Conservation (phyloP, 1,139 yeast genomes). For the Taphrina wiesneri region DNA sequence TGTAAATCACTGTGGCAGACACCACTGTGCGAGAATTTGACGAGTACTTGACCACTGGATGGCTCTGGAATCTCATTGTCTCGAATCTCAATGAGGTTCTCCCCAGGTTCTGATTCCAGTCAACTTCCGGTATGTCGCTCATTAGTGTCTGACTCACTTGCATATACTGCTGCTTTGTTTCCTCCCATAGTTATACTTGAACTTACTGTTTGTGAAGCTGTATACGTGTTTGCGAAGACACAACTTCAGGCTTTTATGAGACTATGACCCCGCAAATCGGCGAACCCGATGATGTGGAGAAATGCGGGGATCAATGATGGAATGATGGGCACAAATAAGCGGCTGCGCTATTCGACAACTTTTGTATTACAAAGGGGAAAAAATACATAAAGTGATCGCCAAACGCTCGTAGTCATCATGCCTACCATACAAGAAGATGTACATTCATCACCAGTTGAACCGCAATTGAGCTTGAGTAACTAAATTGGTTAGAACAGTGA, state of each 20-base stretch:
- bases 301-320: not conserved
- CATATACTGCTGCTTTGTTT: slow-evolving; percentile 28
- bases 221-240: not conserved
- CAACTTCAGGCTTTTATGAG: not conserved
- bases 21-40: slow-evolving; percentile 66
- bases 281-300: slow-evolving; percentile 3
- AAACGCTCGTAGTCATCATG: not conserved
- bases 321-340: not conserved
- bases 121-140: not conserved
- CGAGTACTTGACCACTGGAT: slow-evolving; percentile 59
- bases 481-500: not conserved
- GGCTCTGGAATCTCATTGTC: slow-evolving; percentile 67
- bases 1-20: slow-evolving; percentile 71
- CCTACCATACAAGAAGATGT: not conserved
- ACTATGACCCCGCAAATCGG: not conserved
- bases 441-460: slow-evolving; percentile 25
- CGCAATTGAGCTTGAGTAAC: slow-evolving; percentile 31
- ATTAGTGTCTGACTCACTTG: slow-evolving; percentile 1
- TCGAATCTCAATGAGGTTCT: slow-evolving; percentile 22
- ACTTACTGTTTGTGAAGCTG: not conserved
- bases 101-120: slow-evolving; percentile 12
- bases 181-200: slow-evolving; percentile 18
- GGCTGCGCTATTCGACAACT: not conserved
- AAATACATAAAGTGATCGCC: not conserved
- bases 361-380: not conserved